phyloP scores from a whole-genome alignment of 805 yeast species.

The Debaryomyces castellii region DNA sequence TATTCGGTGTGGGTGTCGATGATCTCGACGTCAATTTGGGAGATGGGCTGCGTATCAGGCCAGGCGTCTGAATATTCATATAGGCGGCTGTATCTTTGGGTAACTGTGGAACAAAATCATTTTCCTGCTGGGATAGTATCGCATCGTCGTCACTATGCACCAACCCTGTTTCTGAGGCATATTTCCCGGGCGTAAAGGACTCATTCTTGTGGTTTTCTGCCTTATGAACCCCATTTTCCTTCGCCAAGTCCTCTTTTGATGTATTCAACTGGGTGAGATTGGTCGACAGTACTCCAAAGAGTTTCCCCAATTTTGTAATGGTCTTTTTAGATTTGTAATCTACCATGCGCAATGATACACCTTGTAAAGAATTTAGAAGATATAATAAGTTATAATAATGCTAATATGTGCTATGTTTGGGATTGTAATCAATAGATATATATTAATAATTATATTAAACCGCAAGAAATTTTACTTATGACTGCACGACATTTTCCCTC shows the following conservation, averaged over 20 bases:
- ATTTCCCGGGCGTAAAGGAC: background rate
- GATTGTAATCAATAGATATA: background rate
- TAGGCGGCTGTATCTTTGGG: constrained; percentile 5
- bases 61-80: background rate
- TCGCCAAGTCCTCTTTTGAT: background rate
- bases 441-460: background rate
- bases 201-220: background rate
- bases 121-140: constrained; percentile 7
- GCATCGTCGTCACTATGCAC: constrained; percentile 3
- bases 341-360: constrained; percentile 8
- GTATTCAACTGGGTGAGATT: constrained; percentile 8
- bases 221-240: background rate
- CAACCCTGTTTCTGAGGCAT: background rate
- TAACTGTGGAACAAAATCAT: constrained; percentile 11
- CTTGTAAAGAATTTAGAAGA: background rate
- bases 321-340: constrained; percentile 18
- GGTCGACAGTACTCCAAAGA: constrained; percentile 19
- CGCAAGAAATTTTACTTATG: constrained; percentile 1
- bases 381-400: too few species aligned
- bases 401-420: background rate
- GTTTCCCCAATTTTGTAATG: constrained; percentile 18
- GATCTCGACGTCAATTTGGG: constrained; percentile 5
- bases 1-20: constrained; percentile 3
- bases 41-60: constrained; percentile 1
- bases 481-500: background rate